Evolutionary conservation across 2,329 filamentous ascomycete species (phyloP), one percentile per base, ranked within the genome.

Genomic region (Colletotrichum sidae): DNA sequence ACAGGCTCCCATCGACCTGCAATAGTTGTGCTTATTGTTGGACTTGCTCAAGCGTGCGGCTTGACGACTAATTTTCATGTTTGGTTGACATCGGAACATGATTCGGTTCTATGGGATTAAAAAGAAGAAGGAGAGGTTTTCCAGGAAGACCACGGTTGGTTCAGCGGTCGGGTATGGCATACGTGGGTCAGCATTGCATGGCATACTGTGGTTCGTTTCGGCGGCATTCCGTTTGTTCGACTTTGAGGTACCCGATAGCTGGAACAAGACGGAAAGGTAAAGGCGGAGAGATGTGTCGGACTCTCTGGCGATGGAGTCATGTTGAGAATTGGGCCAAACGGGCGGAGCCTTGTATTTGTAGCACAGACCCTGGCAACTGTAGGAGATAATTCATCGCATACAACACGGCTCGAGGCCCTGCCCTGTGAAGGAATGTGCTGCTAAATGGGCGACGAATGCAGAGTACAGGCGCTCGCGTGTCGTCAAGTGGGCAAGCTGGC

Each of bases 161-260:
- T 65, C 39, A 42, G 25, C 53, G 59, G 63, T 49, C 35, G 63
- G 63, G 59, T 44, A 60, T 60, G 56, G 56, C 61, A 65, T 62
- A 42, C 52, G 53, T 25, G 62, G 58, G 58, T 65, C 60, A 59
- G 63, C 64, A 67, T 67, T 35, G 64, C 64, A 64, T 63, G 61
- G 64, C 49, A 65, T 59, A 53, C 42, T 65, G 25, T 38, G 41
- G 51, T 65, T 55, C 41, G 41, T 62, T 61, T 56, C 35, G 62
- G 52, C 52, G 51, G 58, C 46, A 62, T 44, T 56, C 50, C 46
- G 44, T 53, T 65, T 52, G 35, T 47, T 39, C 25, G 25, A 25
- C 25, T 25, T 5, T 25, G 25, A 25, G 25, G 25, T 25, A 25
- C 25, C 25, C 25, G 25, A 25, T 25, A 9, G 38, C 38, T 11